phyloP scores from a whole-genome alignment of 1,284 basidiomycete species.

The Abortiporus biennis region DNA sequence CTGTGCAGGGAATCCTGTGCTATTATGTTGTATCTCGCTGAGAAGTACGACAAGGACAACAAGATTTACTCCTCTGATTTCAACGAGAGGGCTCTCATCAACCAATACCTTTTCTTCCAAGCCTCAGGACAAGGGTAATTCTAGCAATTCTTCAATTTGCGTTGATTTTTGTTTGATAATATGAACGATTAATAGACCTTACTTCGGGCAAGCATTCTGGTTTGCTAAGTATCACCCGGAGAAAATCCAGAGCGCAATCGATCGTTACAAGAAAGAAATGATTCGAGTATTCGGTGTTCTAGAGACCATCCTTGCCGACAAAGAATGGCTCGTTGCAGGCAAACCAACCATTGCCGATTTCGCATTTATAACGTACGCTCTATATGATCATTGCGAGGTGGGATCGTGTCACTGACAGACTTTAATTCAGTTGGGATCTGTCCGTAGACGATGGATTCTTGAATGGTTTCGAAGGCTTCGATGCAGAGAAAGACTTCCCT shows the following conservation, averaged over 20 bases:
- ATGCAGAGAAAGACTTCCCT: constrained; percentile 10
- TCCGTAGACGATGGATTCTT: neutral
- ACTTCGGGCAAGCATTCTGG: constrained; percentile 19
- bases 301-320: constrained; percentile 17
- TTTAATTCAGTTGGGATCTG: too few species aligned
- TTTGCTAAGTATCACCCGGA: constrained; percentile 19
- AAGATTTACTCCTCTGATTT: constrained; percentile 20
- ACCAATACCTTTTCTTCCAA: constrained; percentile 28
- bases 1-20: constrained; percentile 30
- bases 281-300: constrained; percentile 25
- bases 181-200: constrained; percentile 9
- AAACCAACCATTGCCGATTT: constrained; percentile 16
- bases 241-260: constrained; percentile 19
- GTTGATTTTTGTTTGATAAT: neutral
- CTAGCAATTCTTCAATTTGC: neutral
- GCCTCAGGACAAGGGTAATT: constrained; percentile 25
- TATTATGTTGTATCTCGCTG: constrained; percentile 27
- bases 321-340: constrained; percentile 14
- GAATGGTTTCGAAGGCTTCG: constrained; percentile 3
- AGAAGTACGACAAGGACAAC: constrained; percentile 27
- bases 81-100: constrained; percentile 16
- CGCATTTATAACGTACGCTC: constrained; percentile 11
- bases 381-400: too few species aligned
- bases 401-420: too few species aligned
- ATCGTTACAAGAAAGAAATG: constrained; percentile 26